Evolutionary conservation across 2,329 filamentous ascomycete species (phyloP), one percentile per base, ranked within the genome.

Genomic region (Phaeosphaeriaceae sp.): DNA sequence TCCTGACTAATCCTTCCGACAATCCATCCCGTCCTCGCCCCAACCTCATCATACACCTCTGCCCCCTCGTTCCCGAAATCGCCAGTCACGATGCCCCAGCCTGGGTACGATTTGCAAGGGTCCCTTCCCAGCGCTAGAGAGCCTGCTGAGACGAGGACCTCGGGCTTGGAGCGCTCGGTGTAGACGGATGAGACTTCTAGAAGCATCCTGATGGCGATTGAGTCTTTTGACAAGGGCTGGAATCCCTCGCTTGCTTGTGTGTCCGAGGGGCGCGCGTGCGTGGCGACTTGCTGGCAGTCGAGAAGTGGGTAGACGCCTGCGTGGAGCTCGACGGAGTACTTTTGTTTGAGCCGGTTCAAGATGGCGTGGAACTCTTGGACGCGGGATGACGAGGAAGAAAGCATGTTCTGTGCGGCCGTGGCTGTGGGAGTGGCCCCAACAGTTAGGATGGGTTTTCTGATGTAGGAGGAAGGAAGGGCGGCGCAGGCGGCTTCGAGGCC

Each of bases 341-440:
- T 68, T 42, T 71, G 51, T 47, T 75, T 73, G 51, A 78, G 66
- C 20, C 72, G 67, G 11, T 66, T 68, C 24, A 87, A 76, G 24
- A 80, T 72, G 1, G 65, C 60, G 21, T 77, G 76, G 40, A 86
- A 79, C 22, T 77, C 64, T 31, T 77, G 71, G 6, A 74, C 70
- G 0, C 74, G 77, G 4, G 77, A 75, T n/a, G 55, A 80, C 53
- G 60, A 68, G 20, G 54, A 56, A 0, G 82, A 68, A 5, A 88
- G 78, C 65, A 76, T 66, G 65, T 90, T 88, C 69, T 91, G 86
- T 24, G 89, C 81, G 10, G 87, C 84, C 0, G 88, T 87, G 1
- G 88, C 87, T 0, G 91, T 93, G 0, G 91, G 91, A 19, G 91
- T 92, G 0, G 91, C 91, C 6, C 91, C 91, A 0, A 92, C 88